Evolutionary conservation across 495 filamentous ascomycete species (phyloP), one percentile per base, ranked within the genome.

Genomic region (Penicillium subrubescens): DNA sequence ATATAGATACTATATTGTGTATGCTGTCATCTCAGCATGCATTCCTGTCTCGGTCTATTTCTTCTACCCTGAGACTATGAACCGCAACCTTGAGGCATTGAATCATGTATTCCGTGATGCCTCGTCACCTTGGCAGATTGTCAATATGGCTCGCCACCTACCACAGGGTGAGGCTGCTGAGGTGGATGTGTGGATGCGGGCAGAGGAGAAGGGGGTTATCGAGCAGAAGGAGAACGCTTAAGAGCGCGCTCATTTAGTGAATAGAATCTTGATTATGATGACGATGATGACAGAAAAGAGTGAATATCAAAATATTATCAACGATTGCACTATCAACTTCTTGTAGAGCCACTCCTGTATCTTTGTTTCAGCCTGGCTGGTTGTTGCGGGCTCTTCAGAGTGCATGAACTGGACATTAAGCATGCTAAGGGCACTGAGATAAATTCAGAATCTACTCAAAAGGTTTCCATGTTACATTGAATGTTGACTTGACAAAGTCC

Each of bases 41-140:
- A 77, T 77, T 55, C 71, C 56, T 79, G 17, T 85, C 2, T 68
- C 77, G 14, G 82, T 89, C 29, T 89, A 85, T 69, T 84, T 88
- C 77, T 87, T 89, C 79, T 90, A 85, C 70, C 88, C 88, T 0
- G 88, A 90, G 72, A 91, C 89, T 0, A 86, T 83, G 54, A 84
- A 83, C 67, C 85, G 88, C 25, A 86, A 84, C 15, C 78, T 91
- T 15, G 89, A 91, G 71, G 83, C 88, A 65, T 80, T 91, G 73
- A 87, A 90, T 67, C 73, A 74, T 64, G 88, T 90, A 59, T 92
- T 92, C 80, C 82, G 81, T 59, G 88, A 89, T 70, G 74, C 74
- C 3, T 21, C 44, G 19, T 25, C 74, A 25, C 54, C 67, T 1
- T 75, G 71, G 73, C 17, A 70, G 11, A 76, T 76, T 62, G 73